Conservation (phyloP, 1,284 basidiomycete species). For the Apiotrichum sp. region DNA sequence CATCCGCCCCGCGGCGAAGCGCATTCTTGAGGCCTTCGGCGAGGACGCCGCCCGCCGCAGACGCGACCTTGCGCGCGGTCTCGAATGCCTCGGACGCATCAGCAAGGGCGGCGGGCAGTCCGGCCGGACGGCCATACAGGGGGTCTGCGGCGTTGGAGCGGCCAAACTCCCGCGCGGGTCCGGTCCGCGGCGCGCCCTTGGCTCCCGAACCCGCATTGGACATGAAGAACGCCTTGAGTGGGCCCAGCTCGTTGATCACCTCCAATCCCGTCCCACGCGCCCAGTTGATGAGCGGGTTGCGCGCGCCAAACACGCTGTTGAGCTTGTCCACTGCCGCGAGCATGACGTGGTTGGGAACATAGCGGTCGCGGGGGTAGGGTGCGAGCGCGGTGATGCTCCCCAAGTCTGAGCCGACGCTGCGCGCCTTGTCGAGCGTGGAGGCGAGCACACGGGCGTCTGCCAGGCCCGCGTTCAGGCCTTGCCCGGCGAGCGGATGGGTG, state of each 20-base stretch:
- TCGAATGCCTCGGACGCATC: slow-evolving; percentile 11
- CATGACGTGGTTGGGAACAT: slow-evolving; percentile 75
- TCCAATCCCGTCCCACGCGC: slow-evolving; percentile 80
- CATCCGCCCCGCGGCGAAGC: slow-evolving; percentile 15
- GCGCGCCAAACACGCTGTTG: slow-evolving; percentile 71
- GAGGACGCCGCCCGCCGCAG: slow-evolving; percentile 20
- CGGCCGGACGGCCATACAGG: slow-evolving; percentile 2
- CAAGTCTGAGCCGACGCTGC: slow-evolving; percentile 66
- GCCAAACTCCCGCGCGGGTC: slow-evolving; percentile 17
- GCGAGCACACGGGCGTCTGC: slow-evolving; percentile 72
- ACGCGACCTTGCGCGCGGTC: slow-evolving; percentile 1
- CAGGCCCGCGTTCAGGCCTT: slow-evolving; percentile 89
- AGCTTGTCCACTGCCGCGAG: slow-evolving; percentile 81
- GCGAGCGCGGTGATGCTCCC: slow-evolving; percentile 72
- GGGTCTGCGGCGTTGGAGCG: slow-evolving; percentile 18
- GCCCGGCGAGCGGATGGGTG: slow-evolving; percentile 93
- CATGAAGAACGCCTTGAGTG: slow-evolving; percentile 76
- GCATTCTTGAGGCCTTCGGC: slow-evolving; percentile 32
- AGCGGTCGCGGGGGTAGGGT: slow-evolving; percentile 71
- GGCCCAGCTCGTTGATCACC: slow-evolving; percentile 78
- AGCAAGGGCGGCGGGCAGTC: slow-evolving; percentile 10
- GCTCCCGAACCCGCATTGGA: slow-evolving; percentile 58
- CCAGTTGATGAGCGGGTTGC: slow-evolving; percentile 68
- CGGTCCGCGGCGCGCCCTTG: neutral
- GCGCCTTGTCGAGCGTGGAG: slow-evolving; percentile 56